Evolutionary conservation across 345 rosid species (phyloP).

Genomic region (Corchorus olitorius): DNA sequence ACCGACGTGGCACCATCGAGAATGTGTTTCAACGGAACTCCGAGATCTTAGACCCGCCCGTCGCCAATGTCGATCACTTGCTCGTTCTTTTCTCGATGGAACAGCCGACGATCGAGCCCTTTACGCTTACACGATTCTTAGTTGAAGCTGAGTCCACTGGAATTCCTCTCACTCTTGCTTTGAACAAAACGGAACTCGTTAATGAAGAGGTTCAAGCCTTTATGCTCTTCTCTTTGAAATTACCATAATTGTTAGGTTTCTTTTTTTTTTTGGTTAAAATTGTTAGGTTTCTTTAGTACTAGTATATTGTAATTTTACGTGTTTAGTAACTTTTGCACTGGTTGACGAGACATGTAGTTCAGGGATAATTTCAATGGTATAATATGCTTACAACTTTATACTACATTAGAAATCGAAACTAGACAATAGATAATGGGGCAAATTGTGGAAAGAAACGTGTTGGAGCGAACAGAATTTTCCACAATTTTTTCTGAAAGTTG

Average conservation of each 20-base stretch:
- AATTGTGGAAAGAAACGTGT: not conserved
- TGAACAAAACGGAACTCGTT: constrained; percentile 79
- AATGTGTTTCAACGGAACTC: constrained; percentile 69
- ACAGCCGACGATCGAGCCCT: constrained; percentile 78
- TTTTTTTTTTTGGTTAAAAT: no score
- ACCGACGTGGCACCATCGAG: constrained; percentile 83
- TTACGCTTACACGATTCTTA: constrained; percentile 78
- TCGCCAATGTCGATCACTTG: constrained; percentile 86
- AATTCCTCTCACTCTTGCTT: constrained; percentile 74
- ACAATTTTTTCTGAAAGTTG: not conserved
- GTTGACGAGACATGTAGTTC: not conserved
- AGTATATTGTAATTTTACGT: not conserved
- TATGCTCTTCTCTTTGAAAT: not conserved
- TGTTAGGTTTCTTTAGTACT: not conserved
- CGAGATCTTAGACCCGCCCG: constrained; percentile 77
- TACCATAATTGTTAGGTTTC: not conserved
- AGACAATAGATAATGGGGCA: not conserved
- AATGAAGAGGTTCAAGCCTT: constrained; percentile 52
- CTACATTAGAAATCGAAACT: not conserved
- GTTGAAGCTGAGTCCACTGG: constrained; percentile 86
- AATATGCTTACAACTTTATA: not conserved
- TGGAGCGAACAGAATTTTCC: not conserved
- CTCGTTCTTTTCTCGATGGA: constrained; percentile 80
- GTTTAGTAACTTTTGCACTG: not conserved
- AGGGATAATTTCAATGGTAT: not conserved